Percentiles rank a stretch among this genome's conserved stretches.
phyloP scores from a whole-genome alignment of 345 rosid genomes.

The Hirschfeldia incana region DNA sequence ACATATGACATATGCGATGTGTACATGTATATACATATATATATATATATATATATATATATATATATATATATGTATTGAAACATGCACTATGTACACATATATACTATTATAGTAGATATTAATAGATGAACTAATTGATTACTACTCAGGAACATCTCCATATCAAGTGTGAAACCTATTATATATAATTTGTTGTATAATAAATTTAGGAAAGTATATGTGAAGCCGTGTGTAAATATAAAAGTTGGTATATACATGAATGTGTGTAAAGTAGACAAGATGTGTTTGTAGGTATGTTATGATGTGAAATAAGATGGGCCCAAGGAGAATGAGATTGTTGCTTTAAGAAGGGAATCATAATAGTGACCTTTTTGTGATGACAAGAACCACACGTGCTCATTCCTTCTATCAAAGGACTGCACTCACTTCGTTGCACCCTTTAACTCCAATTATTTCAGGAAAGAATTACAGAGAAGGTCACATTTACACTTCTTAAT shows the following conservation, averaged over 20 bases:
- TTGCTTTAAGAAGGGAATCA: conserved; percentile 31
- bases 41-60: no score
- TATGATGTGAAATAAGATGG: conserved; percentile 34
- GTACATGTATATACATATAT: no score
- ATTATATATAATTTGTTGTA: conserved; percentile 9
- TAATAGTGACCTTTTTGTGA: conserved; percentile 30
- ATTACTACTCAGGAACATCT: conserved; percentile 19
- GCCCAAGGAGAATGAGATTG: conserved; percentile 28
- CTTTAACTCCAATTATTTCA: conserved; percentile 26
- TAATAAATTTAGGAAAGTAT: conserved; percentile 16
- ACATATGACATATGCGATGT: no score
- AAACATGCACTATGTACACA: no score
- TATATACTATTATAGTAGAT: neutral
- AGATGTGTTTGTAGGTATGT: conserved; percentile 31
- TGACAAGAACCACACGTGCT: conserved; percentile 42
- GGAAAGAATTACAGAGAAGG: no score
- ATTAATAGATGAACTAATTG: neutral
- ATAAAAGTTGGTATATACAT: conserved; percentile 24
- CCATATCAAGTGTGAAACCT: conserved; percentile 28
- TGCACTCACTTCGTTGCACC: conserved; percentile 26
- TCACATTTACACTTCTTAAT: no score
- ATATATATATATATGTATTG: no score
- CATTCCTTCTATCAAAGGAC: conserved; percentile 30
- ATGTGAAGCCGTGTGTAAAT: conserved; percentile 2
- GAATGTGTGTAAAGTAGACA: conserved; percentile 32